Percentiles rank a stretch among this genome's conserved stretches.
These are phyloP conservation scores for Ascochyta pisi DNA, from an alignment of 2,329 filamentous ascomycete genomes.

Conservation along the genomic window DNA sequence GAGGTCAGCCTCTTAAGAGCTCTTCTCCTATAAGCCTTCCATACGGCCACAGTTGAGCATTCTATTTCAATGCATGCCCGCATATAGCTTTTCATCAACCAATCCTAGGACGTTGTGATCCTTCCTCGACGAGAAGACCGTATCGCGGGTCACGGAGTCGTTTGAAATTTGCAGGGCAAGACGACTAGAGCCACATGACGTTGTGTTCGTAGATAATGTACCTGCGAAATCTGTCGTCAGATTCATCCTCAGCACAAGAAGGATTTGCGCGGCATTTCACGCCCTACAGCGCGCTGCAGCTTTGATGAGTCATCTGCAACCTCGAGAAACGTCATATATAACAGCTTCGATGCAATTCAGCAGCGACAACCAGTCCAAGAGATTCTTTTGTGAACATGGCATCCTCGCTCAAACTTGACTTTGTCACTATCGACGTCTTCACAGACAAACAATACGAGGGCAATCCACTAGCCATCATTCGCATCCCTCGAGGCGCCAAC, in stretches of 20 bases:
- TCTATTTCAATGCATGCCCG: background rate
- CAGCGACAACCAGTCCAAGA: background rate
- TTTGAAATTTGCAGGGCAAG: background rate
- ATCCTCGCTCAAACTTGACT: slow-evolving; percentile 35
- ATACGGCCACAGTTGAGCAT: background rate
- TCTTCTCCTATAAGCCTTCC: background rate
- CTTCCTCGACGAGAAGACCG: background rate
- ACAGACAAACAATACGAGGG: slow-evolving; percentile 57
- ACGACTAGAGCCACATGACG: background rate
- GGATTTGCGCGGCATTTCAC: background rate
- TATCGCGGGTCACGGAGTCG: background rate
- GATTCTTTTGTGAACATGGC: slow-evolving; percentile 17
- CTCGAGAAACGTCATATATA: background rate
- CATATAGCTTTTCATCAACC: background rate
- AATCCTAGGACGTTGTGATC: background rate
- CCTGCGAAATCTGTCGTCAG: background rate
- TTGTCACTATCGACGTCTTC: slow-evolving; percentile 57
- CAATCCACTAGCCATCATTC: slow-evolving; percentile 65
- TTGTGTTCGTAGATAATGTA: background rate
- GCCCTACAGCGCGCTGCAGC: slow-evolving; percentile 7
- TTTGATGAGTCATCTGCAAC: slow-evolving; percentile 15
- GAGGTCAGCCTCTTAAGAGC: background rate
- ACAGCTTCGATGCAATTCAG: background rate
- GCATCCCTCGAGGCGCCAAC: slow-evolving; percentile 47
- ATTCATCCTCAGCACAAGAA: background rate